phyloP scores from a whole-genome alignment of 192 early-diverging fungal species.

The Backusella mclennaniae region DNA sequence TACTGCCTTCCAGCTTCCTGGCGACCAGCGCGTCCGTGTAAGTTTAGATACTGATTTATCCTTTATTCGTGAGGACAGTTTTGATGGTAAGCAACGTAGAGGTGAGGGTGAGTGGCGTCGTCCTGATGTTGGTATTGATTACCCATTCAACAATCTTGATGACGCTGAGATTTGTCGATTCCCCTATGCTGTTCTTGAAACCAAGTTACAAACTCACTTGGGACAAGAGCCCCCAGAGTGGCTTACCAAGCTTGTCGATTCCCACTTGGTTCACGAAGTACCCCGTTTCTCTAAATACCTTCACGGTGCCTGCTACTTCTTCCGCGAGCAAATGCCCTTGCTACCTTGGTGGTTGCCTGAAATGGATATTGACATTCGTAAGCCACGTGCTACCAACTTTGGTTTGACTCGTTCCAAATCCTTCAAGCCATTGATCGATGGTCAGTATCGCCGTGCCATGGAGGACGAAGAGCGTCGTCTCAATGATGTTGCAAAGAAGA shows the following conservation, averaged over 20 bases:
- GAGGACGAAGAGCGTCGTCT: conserved; percentile 29
- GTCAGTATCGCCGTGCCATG: conserved; percentile 32
- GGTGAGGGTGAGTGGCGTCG: conserved; percentile 53
- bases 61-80: conserved; percentile 91
- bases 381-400: conserved; percentile 38
- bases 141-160: conserved; percentile 38
- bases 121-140: conserved; percentile 34
- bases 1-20: conserved; percentile 48
- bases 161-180: conserved; percentile 34
- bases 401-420: conserved; percentile 37
- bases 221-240: conserved; percentile 60
- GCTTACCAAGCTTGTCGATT: conserved; percentile 38
- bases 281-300: conserved; percentile 51
- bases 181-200: conserved; percentile 39
- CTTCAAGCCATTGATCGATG: conserved; percentile 39
- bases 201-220: conserved; percentile 31
- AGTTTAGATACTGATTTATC: conserved; percentile 93
- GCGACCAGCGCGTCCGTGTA: conserved; percentile 81
- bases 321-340: conserved; percentile 41
- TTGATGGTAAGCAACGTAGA: conserved; percentile 61
- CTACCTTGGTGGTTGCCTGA: conserved; percentile 55
- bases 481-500: conserved; percentile 43
- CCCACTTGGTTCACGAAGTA: conserved; percentile 47
- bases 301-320: conserved; percentile 46
- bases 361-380: conserved; percentile 52